Evolutionary conservation across 257 asterid species (phyloP), one percentile per base, ranked within the genome.

Genomic region (Petunia axillaris): DNA sequence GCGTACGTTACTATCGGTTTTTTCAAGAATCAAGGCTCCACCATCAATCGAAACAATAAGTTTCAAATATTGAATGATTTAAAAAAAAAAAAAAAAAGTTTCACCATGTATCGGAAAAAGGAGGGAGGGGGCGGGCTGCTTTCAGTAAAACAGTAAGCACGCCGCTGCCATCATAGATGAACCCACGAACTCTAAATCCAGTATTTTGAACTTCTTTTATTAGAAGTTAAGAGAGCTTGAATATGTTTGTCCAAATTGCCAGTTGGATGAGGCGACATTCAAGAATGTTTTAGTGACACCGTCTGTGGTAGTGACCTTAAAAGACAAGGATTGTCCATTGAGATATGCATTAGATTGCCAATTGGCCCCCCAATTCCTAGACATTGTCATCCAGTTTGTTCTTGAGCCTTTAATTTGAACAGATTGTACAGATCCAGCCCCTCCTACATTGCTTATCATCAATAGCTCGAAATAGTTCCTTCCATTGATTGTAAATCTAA

Each of bases 351-450:
- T 90, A 6, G 97, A 91, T 67, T 95, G 99, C 99, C 99, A 95
- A 85, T 93, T 95, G 2, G 90, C 94, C 10, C 99, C 99, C 99
- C 99, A 95, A 78, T 95, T 95, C 64, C 97, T 88, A 1, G 97
- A 87, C 98, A 93, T 91, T 3, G 94, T 1, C 85, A 86, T 80
- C 97, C 98, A 95, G 2, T 86, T 87, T 0, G 95, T 88, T 38
- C 50, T 91, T 10, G 97, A 77, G 3, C 97, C 99, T 87, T 93
- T 93, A 80, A 95, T 89, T 82, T 84, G 87, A 1, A 93, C 92
- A 2, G 97, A 90, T 43, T 50, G 80, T 41, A 93, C 64, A 3
- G 96, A 89, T 81, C 99, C 99, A 2, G 94, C 97, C 9, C 92
- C 93, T 0, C 86, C 99, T 36, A 95, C 97, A 41, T 95, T 93